A percentile compares a stretch with the other conserved stretches of the same genome.
Conservation (phyloP, 225 moss, liverwort and hornwort genomes). For the Thuidium tamariscinum region DNA sequence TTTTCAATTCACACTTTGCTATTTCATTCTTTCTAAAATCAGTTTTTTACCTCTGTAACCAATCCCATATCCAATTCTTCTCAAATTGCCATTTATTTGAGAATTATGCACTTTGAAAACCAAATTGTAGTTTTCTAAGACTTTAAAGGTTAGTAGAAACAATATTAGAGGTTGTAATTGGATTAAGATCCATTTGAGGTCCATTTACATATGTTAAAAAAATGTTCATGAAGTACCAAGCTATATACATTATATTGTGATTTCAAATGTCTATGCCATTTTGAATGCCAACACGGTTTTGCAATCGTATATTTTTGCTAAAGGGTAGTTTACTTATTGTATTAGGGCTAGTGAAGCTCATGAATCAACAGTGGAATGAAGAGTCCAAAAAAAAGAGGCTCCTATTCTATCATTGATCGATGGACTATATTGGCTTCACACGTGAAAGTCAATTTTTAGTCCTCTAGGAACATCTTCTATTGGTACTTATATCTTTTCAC, state of each 20-base stretch:
- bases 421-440: too few relatives aligned
- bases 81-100: background rate
- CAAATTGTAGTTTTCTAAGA: rapidly evolving
- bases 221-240: background rate
- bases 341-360: too few relatives aligned
- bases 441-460: too few relatives aligned
- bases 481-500: background rate
- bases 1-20: background rate
- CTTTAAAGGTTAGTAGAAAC: background rate
- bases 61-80: background rate
- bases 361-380: too few relatives aligned
- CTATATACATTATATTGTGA: background rate
- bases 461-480: too few relatives aligned
- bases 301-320: background rate
- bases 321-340: too few relatives aligned
- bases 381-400: too few relatives aligned
- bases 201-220: background rate
- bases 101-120: background rate
- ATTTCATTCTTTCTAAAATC: background rate
- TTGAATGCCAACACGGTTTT: background rate
- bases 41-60: background rate
- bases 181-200: background rate
- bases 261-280: background rate
- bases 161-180: background rate
- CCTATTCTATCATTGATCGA: too few relatives aligned